Percentiles rank a stretch among this genome's conserved stretches.
phyloP scores from a whole-genome alignment of 805 yeast species.

The Nakazawaea peltata region DNA sequence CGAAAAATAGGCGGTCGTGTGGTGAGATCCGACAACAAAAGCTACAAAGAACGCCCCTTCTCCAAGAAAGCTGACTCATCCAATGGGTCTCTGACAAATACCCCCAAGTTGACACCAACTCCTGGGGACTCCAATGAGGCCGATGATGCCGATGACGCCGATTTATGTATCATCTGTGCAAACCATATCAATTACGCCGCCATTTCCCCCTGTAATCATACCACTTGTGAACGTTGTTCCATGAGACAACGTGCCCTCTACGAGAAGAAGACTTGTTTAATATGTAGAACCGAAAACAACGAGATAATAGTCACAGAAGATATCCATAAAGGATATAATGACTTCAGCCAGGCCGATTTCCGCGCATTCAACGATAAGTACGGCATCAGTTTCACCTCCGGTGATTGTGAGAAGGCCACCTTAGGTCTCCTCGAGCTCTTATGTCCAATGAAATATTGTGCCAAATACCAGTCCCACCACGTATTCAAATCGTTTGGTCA shows the following conservation, averaged over 20 bases:
- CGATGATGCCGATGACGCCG: too few relatives aligned
- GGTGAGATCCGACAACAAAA: conserved; percentile 1
- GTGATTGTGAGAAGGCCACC: conserved; percentile 38
- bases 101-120: too few relatives aligned
- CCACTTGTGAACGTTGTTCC: conserved; percentile 74
- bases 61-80: too few relatives aligned
- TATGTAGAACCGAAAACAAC: conserved; percentile 71
- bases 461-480: conserved; percentile 19
- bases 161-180: conserved; percentile 79
- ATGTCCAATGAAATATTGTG: conserved; percentile 43
- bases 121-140: too few relatives aligned
- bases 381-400: conserved; percentile 54
- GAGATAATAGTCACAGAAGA: conserved; percentile 51
- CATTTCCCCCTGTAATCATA: conserved; percentile 76
- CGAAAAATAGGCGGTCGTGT: too few relatives aligned
- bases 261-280: conserved; percentile 65
- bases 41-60: background rate
- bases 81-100: too few relatives aligned
- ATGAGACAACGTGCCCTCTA: conserved; percentile 79
- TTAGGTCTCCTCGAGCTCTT: conserved; percentile 40
- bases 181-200: conserved; percentile 58
- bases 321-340: conserved; percentile 26
- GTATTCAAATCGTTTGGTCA: conserved; percentile 43
- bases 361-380: conserved; percentile 32
- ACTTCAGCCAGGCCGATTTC: conserved; percentile 25